Conservation (phyloP, 2,329 filamentous ascomycete species). For the Bertia moriformis region DNA sequence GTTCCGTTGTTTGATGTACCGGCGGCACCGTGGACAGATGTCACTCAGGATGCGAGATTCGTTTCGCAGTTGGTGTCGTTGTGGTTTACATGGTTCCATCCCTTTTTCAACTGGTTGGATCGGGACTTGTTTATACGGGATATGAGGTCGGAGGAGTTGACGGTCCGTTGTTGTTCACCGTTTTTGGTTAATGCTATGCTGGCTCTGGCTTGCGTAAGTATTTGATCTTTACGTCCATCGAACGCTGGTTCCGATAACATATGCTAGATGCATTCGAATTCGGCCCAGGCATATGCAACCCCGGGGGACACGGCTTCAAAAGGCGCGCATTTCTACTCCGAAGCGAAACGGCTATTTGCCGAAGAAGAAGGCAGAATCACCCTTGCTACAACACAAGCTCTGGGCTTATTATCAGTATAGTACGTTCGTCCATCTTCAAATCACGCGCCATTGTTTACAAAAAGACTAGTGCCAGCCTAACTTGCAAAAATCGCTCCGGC, state of each 20-base stretch:
- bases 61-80: constrained; percentile 16
- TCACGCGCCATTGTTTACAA: not conserved
- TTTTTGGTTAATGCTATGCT: constrained; percentile 18
- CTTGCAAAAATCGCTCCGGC: constrained; percentile 13
- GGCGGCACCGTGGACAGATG: constrained; percentile 15
- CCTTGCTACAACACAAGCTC: constrained; percentile 13
- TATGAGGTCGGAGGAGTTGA: constrained; percentile 11
- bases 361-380: constrained; percentile 13
- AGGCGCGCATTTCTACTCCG: constrained; percentile 15
- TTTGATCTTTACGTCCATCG: constrained; percentile 9
- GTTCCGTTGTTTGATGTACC: constrained; percentile 10
- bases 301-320: constrained; percentile 9
- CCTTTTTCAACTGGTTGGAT: constrained; percentile 14
- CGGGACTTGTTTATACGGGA: constrained; percentile 12
- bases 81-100: constrained; percentile 16
- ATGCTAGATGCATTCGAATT: not conserved
- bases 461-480: constrained; percentile 11
- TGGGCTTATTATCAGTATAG: constrained; percentile 13
- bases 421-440: not conserved
- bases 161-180: constrained; percentile 14
- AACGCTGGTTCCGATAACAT: not conserved
- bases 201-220: constrained; percentile 14
- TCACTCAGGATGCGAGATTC: constrained; percentile 14
- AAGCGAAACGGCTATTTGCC: constrained; percentile 14
- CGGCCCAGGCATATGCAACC: constrained; percentile 5